Percentiles rank a stretch among this genome's conserved stretches.
These are phyloP conservation scores for Beauveria brongniartii DNA, from an alignment of 2,329 filamentous ascomycete species.

Conservation along the genomic window DNA sequence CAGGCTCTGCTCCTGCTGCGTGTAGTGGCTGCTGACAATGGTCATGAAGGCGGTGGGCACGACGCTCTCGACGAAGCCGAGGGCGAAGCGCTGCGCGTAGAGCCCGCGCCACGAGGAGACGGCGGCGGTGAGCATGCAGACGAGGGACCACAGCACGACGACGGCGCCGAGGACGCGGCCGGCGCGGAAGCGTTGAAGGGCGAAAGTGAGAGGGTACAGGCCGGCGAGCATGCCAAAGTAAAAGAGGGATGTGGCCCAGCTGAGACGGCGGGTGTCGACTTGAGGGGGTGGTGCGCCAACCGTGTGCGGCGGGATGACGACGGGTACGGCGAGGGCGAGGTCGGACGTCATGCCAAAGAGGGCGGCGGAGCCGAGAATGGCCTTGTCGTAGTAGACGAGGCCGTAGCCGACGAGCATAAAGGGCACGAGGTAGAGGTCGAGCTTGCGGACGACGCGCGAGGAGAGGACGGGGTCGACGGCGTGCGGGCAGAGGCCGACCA, in stretches of 20 bases:
- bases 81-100: constrained; percentile 58
- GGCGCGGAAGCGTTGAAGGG: constrained; percentile 58
- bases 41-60: constrained; percentile 61
- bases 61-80: constrained; percentile 54
- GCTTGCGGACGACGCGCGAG: constrained; percentile 54
- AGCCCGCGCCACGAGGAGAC: constrained; percentile 57
- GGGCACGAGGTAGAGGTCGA: constrained; percentile 59
- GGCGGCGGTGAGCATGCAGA: constrained; percentile 62
- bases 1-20: constrained; percentile 55
- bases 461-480: constrained; percentile 46
- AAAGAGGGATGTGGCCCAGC: constrained; percentile 71
- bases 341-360: constrained; percentile 72
- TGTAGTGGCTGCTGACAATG: constrained; percentile 55
- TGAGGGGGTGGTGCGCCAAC: constrained; percentile 24
- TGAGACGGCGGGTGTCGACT: constrained; percentile 58
- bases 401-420: constrained; percentile 52
- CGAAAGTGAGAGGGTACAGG: constrained; percentile 64
- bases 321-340: constrained; percentile 47
- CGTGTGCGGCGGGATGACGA: too few species aligned
- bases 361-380: constrained; percentile 63
- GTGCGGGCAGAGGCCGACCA: constrained; percentile 50
- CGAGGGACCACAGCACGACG: constrained; percentile 57
- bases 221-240: constrained; percentile 74
- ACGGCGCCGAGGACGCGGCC: constrained; percentile 55
- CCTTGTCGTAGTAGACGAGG: constrained; percentile 44